Evolutionary conservation across 106 monocot genomes (phyloP).

Genomic region (Apostasia shenzhenica): DNA sequence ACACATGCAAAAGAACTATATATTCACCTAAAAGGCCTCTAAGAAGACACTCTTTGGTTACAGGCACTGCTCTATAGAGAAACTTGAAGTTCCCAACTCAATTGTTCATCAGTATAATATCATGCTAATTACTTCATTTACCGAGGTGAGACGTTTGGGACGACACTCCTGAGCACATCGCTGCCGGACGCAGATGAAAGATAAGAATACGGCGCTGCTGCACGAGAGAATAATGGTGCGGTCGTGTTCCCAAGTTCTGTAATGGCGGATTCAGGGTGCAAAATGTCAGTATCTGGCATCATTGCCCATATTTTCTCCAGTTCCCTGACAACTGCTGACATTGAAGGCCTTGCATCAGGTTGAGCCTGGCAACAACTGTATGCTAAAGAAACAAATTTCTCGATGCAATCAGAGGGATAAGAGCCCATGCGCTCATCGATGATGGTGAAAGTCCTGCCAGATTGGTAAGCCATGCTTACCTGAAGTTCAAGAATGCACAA

Average conservation of each 20-base stretch:
- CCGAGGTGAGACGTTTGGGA: no score
- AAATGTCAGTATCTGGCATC: constrained; percentile 34
- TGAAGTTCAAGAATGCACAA: constrained; percentile 7
- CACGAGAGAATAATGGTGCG: not conserved
- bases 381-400: constrained; percentile 59
- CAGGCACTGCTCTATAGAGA: no score
- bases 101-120: no score
- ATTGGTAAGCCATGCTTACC: constrained; percentile 42
- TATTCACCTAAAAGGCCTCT: no score
- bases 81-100: no score
- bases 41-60: no score
- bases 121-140: no score
- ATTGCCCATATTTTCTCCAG: constrained; percentile 67
- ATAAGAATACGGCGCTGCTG: no score
- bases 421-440: constrained; percentile 75
- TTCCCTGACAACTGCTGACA: constrained; percentile 81
- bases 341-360: constrained; percentile 76
- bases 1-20: no score
- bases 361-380: constrained; percentile 73
- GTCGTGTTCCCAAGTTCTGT: not conserved
- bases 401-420: constrained; percentile 64
- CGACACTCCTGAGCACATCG: no score
- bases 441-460: constrained; percentile 50
- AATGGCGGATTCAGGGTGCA: not conserved
- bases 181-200: no score